phyloP scores from a whole-genome alignment of 2,329 filamentous ascomycete genomes.

The Fusarium acutatum region DNA sequence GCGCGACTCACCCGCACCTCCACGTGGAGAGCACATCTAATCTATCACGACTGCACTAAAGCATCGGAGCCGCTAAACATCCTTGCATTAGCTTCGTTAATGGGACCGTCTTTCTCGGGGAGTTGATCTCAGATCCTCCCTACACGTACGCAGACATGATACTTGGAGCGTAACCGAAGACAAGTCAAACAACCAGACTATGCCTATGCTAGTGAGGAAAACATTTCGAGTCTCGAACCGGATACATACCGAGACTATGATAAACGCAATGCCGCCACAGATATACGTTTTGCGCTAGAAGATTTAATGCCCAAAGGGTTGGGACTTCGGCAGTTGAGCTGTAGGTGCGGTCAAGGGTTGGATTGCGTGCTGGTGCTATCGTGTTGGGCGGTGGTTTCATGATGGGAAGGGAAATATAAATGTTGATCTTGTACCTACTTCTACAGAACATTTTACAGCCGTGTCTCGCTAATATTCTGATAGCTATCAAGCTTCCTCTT shows the following conservation, averaged over 20 bases:
- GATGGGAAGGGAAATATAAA: constrained; percentile 31
- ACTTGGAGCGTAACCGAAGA: background rate
- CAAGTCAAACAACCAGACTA: background rate
- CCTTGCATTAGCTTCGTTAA: background rate
- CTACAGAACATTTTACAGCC: background rate
- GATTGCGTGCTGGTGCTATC: constrained; percentile 23
- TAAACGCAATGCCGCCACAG: constrained; percentile 17
- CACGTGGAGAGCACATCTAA: constrained; percentile 7
- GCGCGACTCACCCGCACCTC: background rate
- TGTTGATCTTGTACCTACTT: constrained; percentile 12
- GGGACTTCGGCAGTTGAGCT: constrained; percentile 10
- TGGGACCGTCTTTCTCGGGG: background rate
- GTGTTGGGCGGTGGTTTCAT: background rate
- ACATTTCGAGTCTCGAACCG: background rate
- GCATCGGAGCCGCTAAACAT: background rate
- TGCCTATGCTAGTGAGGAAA: background rate
- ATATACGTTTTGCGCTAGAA: constrained; percentile 21
- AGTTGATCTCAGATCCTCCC: constrained; percentile 3
- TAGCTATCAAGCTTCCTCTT: background rate
- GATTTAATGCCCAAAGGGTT: background rate
- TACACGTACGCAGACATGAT: background rate
- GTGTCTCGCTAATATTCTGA: background rate
- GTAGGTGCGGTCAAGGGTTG: constrained; percentile 1
- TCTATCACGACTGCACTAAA: constrained; percentile 1
- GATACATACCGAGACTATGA: background rate